Evolutionary conservation across 805 yeast species (phyloP), one percentile per base, ranked within the genome.

Genomic region (Schwanniomyces occidentalis): DNA sequence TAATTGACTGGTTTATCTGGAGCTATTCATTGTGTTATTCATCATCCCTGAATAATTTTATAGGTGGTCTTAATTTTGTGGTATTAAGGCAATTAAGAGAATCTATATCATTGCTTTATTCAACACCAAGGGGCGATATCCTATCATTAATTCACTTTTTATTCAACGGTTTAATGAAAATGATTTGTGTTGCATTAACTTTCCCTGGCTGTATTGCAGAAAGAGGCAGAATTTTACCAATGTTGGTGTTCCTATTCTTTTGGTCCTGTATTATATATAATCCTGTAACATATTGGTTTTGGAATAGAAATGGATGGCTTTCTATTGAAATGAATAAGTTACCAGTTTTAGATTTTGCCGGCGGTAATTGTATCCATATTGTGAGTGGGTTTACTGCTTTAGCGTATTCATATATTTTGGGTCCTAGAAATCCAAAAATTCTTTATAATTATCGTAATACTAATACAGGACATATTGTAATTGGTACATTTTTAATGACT

Each of bases 181-280:
- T 62, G 4, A 52, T 64, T 5, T 63, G 71, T 45, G 71, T 55
- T 3, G 63, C 62, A 1, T 48, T 68, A 23, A 65, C 73, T 1
- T 67, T 68, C 32, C 73, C 74, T 0, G 71, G 70, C 2, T 66
- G 71, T 47, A 48, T 61, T 9, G 71, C 70, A 3, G 74, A 68
- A 42, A 53, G 74, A 39, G 74, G 73, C 3, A 38, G 74, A 24
- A 32, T 68, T 0, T 14, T 63, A 7, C 74, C 74, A 3, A 65
- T 68, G 73, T 30, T 65, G 8, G 52, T 66, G 9, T 68, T 67
- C 35, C 16, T 63, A 10, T 57, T 66, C 33, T 33, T 57, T 19
- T 68, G 74, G 74, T 64, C 70, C 1, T 42, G 50, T 9, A 56
- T 65, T 15, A 58, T 68, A 12, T 67, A 66, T 39, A 65, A 65